Evolutionary conservation across 768 basidiomycete genomes (phyloP), one percentile per base, ranked within the genome.

Genomic region (Epithele typhae): DNA sequence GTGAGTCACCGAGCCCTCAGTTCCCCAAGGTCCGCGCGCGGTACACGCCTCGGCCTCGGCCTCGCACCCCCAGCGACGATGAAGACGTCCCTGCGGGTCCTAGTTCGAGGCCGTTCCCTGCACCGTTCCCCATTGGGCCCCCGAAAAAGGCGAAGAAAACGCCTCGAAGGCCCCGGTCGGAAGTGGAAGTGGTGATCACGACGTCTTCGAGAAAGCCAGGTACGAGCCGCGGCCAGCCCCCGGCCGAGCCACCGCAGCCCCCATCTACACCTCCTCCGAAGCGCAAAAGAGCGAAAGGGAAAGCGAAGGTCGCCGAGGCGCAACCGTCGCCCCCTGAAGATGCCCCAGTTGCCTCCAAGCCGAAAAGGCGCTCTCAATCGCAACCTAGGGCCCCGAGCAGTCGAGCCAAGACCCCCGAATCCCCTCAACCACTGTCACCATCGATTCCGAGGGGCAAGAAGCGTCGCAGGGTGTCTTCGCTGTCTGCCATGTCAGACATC

Each of bases 171-270:
- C 4, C 25, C 12, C 40, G 39, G 15, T 23, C 23, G 24, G 46
- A 30, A 23, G 40, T 47, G 1, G 56, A 57, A 24, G 52, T 54
- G 14, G 33, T 57, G 12, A 54, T 54, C n/a, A 37, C 43, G 4
- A 17, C 17, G 1, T 18, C 36, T 30, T 15, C 40, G n/a, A 0
- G 15, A 19, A n/a, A n/a, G n/a, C n/a, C n/a, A n/a, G n/a, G n/a
- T n/a, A n/a, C n/a, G n/a, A n/a, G n/a, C n/a, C n/a, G n/a, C n/a
- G n/a, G n/a, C n/a, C n/a, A n/a, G n/a, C n/a, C n/a, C n/a, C n/a
- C n/a, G n/a, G n/a, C n/a, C n/a, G n/a, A n/a, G n/a, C n/a, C n/a
- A n/a, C n/a, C n/a, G n/a, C n/a, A n/a, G 27, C 14, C 27, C 8
- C 27, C 27, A 17, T 3, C 3, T 19, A 9, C 7, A 2, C 25